These are phyloP conservation scores for Teunomyces tritomae DNA, from an alignment of 805 yeast genomes.

Conservation along the genomic window DNA sequence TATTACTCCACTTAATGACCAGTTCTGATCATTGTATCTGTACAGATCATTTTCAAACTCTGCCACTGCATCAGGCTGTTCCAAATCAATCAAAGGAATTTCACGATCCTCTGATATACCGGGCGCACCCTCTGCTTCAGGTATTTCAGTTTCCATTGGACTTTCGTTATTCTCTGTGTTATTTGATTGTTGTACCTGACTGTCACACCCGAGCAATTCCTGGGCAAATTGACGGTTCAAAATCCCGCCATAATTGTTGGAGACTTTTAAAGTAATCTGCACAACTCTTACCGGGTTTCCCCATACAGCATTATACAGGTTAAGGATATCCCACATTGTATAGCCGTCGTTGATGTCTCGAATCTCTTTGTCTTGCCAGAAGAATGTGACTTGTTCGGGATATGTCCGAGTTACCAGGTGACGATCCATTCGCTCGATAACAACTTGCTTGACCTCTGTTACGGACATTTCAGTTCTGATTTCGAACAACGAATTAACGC, in stretches of 20 bases:
- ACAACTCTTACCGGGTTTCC: slow-evolving; percentile 1
- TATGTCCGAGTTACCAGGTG: slow-evolving; percentile 24
- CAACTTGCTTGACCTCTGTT: slow-evolving; percentile 15
- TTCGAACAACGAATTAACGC: slow-evolving; percentile 20
- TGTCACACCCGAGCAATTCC: slow-evolving; percentile 14
- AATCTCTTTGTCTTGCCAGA: slow-evolving; percentile 7
- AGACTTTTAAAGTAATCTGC: not conserved
- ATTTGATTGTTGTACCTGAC: not conserved
- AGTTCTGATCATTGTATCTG: slow-evolving; percentile 4
- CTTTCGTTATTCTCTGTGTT: not conserved
- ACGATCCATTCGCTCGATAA: slow-evolving; percentile 20
- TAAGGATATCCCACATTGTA: not conserved
- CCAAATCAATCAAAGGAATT: not conserved
- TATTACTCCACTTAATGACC: slow-evolving; percentile 24
- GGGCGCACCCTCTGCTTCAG: too few species aligned
- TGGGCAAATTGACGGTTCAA: slow-evolving; percentile 24
- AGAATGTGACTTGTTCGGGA: slow-evolving; percentile 23
- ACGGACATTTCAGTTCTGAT: slow-evolving; percentile 17
- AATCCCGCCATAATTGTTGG: slow-evolving; percentile 17
- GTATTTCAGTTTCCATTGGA: not conserved
- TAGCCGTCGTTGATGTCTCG: not conserved
- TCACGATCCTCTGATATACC: not conserved
- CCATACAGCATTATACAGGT: not conserved
- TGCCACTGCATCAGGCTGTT: not conserved
- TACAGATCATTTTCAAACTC: not conserved